These are phyloP conservation scores for Hypseocharis bilobata DNA, from an alignment of 441 rosid species.

Conservation along the genomic window DNA sequence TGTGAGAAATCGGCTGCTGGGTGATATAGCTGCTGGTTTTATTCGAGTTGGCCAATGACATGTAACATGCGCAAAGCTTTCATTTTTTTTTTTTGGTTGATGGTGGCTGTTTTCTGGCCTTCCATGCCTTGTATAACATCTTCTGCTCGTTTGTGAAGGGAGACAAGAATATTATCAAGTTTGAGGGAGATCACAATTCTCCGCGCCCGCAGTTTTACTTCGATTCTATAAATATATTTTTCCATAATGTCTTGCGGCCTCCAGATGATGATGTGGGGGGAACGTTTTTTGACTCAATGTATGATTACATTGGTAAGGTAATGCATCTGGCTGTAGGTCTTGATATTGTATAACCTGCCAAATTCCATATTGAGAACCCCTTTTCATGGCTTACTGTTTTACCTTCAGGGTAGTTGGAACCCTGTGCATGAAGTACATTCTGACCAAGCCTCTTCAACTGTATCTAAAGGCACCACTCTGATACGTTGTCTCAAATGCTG, in stretches of 20 bases:
- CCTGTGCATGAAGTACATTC: conserved; percentile 35
- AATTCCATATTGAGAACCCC: conserved; percentile 20
- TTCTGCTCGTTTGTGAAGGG: conserved; percentile 49
- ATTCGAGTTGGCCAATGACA: background rate
- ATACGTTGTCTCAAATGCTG: conserved; percentile 1
- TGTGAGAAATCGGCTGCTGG: background rate
- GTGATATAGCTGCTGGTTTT: no score
- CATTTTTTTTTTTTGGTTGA: background rate
- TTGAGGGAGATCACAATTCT: conserved; percentile 98
- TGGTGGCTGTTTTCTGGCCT: conserved; percentile 3
- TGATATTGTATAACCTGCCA: conserved; percentile 15
- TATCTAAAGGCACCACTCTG: conserved; percentile 34
- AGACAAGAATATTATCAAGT: conserved; percentile 92
- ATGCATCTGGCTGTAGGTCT: conserved; percentile 14
- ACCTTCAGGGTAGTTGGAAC: conserved; percentile 62
- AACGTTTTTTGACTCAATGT: conserved; percentile 52
- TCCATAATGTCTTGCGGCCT: conserved; percentile 91
- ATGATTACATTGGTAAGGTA: conserved; percentile 74
- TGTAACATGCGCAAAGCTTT: background rate
- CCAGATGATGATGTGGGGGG: conserved; percentile 72
- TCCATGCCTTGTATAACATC: background rate
- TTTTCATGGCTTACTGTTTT: conserved; percentile 29
- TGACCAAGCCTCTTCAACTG: conserved; percentile 41
- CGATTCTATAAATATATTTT: conserved; percentile 88
- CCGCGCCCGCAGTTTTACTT: conserved; percentile 93